These are phyloP conservation scores for Butyriboletus loyo DNA, from an alignment of 768 basidiomycete species.

Conservation along the genomic window DNA sequence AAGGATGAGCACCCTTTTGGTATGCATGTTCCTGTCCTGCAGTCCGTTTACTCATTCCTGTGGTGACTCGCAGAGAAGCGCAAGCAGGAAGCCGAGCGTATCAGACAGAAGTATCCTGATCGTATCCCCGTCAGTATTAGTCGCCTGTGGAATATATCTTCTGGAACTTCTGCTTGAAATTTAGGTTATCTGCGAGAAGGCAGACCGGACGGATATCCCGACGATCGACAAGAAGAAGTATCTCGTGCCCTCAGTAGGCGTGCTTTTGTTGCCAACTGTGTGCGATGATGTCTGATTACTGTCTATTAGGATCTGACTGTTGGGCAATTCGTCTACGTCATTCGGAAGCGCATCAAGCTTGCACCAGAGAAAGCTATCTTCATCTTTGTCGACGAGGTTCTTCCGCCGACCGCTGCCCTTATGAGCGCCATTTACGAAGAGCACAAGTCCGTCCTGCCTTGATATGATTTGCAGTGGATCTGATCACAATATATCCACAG, in stretches of 20 bases:
- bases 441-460: conserved; percentile 76
- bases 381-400: conserved; percentile 98
- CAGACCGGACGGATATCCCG: conserved; percentile 96
- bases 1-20: conserved; percentile 99
- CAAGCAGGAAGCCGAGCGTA: conserved; percentile 98
- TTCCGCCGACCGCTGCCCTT: conserved; percentile 95
- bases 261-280: background rate
- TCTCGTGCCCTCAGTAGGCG: conserved; percentile 88
- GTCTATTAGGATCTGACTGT: conserved; percentile 82
- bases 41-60: conserved; percentile 32
- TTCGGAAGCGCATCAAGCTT: conserved; percentile 99
- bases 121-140: conserved; percentile 80
- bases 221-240: conserved; percentile 99
- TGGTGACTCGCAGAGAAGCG: conserved; percentile 75
- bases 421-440: conserved; percentile 99
- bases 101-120: conserved; percentile 98
- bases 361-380: conserved; percentile 99
- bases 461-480: conserved; percentile 8
- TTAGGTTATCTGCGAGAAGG: conserved; percentile 99
- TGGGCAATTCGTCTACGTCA: conserved; percentile 99
- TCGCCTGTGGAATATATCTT: background rate
- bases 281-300: conserved; percentile 28
- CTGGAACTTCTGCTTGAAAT: conserved; percentile 7
- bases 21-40: conserved; percentile 36
- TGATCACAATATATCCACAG: conserved; percentile 43